A percentile compares a stretch with the other conserved stretches of the same genome.
Evolutionary conservation across 2,329 filamentous ascomycete species (phyloP).

Genomic region (Dactylellina leptospora): DNA sequence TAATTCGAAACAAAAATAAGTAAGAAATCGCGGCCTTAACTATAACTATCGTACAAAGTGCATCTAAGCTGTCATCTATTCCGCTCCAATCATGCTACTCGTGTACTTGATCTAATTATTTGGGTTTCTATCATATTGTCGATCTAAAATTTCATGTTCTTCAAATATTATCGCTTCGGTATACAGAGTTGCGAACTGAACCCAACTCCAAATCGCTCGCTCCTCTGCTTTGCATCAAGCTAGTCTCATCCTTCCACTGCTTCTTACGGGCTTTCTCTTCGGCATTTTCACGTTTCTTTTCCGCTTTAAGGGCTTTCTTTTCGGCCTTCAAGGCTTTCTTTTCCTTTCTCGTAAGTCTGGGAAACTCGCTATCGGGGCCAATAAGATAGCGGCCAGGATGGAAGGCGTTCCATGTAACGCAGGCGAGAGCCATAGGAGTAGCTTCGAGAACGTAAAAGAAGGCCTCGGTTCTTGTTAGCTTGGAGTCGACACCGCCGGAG

Average conservation of each 20-base stretch:
- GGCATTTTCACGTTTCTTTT: slow-evolving; percentile 57
- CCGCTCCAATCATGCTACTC: too few relatives aligned
- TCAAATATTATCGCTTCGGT: slow-evolving; percentile 8
- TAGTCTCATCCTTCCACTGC: slow-evolving; percentile 27
- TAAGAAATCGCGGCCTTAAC: too few relatives aligned
- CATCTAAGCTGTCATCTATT: too few relatives aligned
- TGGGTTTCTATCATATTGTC: too few relatives aligned
- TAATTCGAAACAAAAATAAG: too few relatives aligned
- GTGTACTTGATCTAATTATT: too few relatives aligned
- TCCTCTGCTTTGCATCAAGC: not conserved
- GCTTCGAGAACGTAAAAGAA: slow-evolving; percentile 67
- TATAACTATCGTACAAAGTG: too few relatives aligned
- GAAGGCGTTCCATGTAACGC: slow-evolving; percentile 62
- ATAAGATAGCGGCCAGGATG: slow-evolving; percentile 65
- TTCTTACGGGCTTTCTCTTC: slow-evolving; percentile 56
- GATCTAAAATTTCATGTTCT: too few relatives aligned
- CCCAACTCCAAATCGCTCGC: slow-evolving; percentile 39
- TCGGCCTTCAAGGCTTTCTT: slow-evolving; percentile 62
- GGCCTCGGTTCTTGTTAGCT: slow-evolving; percentile 63
- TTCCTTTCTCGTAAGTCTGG: slow-evolving; percentile 61
- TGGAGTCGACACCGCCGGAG: slow-evolving; percentile 60
- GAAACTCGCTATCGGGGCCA: slow-evolving; percentile 64
- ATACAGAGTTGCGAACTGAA: too few relatives aligned
- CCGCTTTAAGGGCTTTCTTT: slow-evolving; percentile 58
- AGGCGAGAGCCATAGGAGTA: slow-evolving; percentile 66